Evolutionary conservation across 2,329 filamentous ascomycete species (phyloP).

Genomic region (Tympanopsis confertula): DNA sequence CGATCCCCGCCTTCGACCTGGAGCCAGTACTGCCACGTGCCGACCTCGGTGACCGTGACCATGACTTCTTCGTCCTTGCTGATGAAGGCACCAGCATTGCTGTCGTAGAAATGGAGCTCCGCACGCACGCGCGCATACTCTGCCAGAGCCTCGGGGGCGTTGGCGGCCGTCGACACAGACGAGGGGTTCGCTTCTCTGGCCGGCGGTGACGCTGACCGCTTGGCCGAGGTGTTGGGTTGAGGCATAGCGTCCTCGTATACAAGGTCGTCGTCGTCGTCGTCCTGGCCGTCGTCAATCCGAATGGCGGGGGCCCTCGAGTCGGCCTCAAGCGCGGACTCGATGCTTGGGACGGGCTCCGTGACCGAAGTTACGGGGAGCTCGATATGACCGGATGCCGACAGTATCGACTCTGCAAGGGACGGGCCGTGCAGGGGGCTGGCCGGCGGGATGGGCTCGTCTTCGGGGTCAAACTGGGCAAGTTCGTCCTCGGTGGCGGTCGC

Average conservation of each 20-base stretch:
- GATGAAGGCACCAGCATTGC: constrained; percentile 73
- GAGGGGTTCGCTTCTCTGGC: background rate
- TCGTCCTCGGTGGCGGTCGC: constrained; percentile 73
- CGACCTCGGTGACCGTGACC: constrained; percentile 74
- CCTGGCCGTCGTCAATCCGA: background rate
- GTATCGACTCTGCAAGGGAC: constrained; percentile 38
- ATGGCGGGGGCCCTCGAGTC: background rate
- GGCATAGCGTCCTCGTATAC: too few species aligned
- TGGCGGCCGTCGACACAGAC: constrained; percentile 37
- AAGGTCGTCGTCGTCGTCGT: too few species aligned
- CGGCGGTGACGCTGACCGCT: background rate
- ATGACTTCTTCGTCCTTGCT: constrained; percentile 65
- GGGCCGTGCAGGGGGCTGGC: constrained; percentile 53
- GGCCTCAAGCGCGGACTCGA: constrained; percentile 45
- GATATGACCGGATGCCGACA: constrained; percentile 38
- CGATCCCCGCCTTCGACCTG: constrained; percentile 67
- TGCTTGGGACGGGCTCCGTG: constrained; percentile 41
- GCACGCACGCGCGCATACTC: constrained; percentile 64
- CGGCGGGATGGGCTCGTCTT: constrained; percentile 46
- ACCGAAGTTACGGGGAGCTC: constrained; percentile 29
- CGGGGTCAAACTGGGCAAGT: constrained; percentile 66
- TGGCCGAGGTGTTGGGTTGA: too few species aligned
- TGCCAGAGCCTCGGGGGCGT: constrained; percentile 59
- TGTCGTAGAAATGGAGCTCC: constrained; percentile 90
- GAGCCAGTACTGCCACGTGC: constrained; percentile 91